A percentile compares a stretch with the other conserved stretches of the same genome.
Conservation (phyloP, 495 filamentous ascomycete genomes). For the Penicillium malachiteum region DNA sequence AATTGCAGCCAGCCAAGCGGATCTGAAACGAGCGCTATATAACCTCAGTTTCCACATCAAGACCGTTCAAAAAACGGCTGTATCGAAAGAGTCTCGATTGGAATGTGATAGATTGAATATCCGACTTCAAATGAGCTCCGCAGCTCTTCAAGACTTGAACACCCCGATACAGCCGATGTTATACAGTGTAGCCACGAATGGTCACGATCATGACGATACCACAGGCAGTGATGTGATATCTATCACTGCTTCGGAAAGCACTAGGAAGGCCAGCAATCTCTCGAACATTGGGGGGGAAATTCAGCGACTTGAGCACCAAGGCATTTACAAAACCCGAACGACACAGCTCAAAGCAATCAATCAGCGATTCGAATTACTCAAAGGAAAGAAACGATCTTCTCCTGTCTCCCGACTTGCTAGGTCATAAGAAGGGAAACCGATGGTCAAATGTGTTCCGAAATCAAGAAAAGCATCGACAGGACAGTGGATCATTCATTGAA, state of each 20-base stretch:
- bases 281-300: background rate
- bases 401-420: background rate
- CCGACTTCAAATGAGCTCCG: background rate
- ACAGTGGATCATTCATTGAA: background rate
- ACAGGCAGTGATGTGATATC: background rate
- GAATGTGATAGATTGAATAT: background rate
- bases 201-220: background rate
- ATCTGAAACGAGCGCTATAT: background rate
- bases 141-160: background rate
- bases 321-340: background rate
- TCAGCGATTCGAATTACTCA: background rate
- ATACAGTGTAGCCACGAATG: background rate
- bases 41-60: background rate
- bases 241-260: background rate
- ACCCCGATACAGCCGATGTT: background rate
- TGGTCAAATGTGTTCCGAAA: background rate
- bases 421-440: background rate
- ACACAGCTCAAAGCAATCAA: background rate
- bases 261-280: background rate
- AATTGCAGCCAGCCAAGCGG: background rate
- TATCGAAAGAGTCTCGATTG: background rate
- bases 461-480: background rate
- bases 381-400: background rate
- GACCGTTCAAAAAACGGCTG: background rate
- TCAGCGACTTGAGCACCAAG: background rate